Evolutionary conservation across 345 rosid genomes (phyloP).

Genomic region (Psidium guajava): DNA sequence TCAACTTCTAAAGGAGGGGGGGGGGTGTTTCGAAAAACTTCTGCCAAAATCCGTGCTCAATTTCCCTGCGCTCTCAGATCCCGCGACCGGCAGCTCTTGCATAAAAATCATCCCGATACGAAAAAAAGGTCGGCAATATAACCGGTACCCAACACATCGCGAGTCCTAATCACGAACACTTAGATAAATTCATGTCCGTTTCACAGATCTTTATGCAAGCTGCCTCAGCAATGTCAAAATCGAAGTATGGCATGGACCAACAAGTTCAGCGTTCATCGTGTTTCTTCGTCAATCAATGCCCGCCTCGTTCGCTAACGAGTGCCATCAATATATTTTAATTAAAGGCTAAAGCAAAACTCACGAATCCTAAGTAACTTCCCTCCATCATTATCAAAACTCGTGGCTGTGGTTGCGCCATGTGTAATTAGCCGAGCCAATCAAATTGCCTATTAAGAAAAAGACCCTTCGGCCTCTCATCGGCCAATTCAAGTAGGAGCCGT

Average conservation of each 20-base stretch:
- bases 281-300: neutral
- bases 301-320: neutral
- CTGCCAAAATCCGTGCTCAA: neutral
- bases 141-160: neutral
- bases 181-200: neutral
- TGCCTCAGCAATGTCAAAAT: neutral
- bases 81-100: rapidly evolving
- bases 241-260: neutral
- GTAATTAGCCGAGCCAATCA: neutral
- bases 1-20: neutral
- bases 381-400: neutral
- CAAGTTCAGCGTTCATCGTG: neutral
- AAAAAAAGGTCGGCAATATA: no score
- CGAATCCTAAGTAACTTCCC: neutral
- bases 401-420: neutral
- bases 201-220: neutral
- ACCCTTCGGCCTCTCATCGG: neutral
- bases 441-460: neutral
- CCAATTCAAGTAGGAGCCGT: neutral
- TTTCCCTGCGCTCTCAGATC: neutral
- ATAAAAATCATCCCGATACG: neutral
- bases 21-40: no score
- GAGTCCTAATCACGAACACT: neutral
- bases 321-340: neutral
- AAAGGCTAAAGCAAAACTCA: neutral